Conservation (phyloP, 2,329 filamentous ascomycete genomes). For the Chaetomium sp. region DNA sequence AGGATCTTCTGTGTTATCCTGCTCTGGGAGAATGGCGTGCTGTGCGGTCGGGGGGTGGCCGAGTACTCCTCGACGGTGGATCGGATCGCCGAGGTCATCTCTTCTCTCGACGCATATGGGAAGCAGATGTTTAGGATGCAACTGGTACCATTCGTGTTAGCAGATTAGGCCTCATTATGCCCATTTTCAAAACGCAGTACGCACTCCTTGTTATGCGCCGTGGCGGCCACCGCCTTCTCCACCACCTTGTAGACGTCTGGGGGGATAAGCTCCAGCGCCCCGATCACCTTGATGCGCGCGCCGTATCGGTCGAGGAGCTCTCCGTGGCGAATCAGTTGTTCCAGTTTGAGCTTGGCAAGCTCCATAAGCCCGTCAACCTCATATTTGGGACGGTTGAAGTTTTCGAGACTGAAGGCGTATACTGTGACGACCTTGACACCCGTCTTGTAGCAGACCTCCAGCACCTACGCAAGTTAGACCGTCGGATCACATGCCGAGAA, state of each 20-base stretch:
- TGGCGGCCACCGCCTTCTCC: slow-evolving; percentile 78
- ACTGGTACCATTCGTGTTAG: slow-evolving; percentile 28
- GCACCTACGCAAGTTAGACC: slow-evolving; percentile 50
- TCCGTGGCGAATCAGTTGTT: slow-evolving; percentile 86
- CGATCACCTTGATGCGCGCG: slow-evolving; percentile 76
- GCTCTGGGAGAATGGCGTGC: slow-evolving; percentile 76
- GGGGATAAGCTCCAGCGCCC: slow-evolving; percentile 75
- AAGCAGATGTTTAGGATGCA: slow-evolving; percentile 86
- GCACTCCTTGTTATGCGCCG: slow-evolving; percentile 76
- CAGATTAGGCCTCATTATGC: not conserved
- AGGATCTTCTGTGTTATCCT: slow-evolving; percentile 83
- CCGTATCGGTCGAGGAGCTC: slow-evolving; percentile 90
- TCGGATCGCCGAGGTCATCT: slow-evolving; percentile 86
- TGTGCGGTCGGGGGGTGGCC: slow-evolving; percentile 57
- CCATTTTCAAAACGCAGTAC: too few species aligned
- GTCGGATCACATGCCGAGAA: not conserved
- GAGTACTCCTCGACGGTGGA: slow-evolving; percentile 84
- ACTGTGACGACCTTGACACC: slow-evolving; percentile 96
- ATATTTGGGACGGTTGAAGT: slow-evolving; percentile 94
- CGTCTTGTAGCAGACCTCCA: slow-evolving; percentile 97
- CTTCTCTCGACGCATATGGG: slow-evolving; percentile 91
- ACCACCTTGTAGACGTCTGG: slow-evolving; percentile 85
- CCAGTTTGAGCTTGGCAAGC: slow-evolving; percentile 90
- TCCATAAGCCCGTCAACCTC: slow-evolving; percentile 97
- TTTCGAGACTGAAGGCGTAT: slow-evolving; percentile 98